A percentile compares a stretch with the other conserved stretches of the same genome.
These are phyloP conservation scores for Chytriomyces hyalinus DNA, from an alignment of 192 early-diverging fungal genomes.

Conservation along the genomic window DNA sequence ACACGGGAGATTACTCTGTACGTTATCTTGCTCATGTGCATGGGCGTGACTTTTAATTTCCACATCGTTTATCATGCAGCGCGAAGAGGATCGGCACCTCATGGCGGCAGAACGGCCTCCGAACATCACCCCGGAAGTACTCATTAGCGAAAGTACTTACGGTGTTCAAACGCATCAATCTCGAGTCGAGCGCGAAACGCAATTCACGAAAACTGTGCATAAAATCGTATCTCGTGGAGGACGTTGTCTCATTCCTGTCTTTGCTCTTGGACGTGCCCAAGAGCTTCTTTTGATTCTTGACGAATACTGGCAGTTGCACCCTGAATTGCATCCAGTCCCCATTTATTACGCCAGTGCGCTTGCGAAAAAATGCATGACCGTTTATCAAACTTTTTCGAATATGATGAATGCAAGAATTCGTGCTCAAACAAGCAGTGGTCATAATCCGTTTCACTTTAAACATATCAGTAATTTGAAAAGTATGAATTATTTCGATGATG, in stretches of 20 bases:
- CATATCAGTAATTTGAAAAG: conserved; percentile 89
- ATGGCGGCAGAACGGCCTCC: conserved; percentile 94
- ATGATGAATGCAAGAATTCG: conserved; percentile 97
- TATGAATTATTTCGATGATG: conserved; percentile 87
- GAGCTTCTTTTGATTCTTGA: conserved; percentile 96
- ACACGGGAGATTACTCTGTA: conserved; percentile 95
- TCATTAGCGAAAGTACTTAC: conserved; percentile 96
- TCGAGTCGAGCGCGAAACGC: conserved; percentile 85
- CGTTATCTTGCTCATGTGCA: not conserved
- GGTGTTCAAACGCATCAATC: conserved; percentile 97
- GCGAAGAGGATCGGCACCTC: conserved; percentile 98
- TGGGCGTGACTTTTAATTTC: not conserved
- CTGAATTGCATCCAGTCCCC: conserved; percentile 81
- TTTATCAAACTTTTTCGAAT: conserved; percentile 96
- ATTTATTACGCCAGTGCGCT: conserved; percentile 94
- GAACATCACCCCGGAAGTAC: conserved; percentile 79
- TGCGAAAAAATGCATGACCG: conserved; percentile 96
- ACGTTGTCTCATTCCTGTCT: conserved; percentile 93
- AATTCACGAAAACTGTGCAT: conserved; percentile 79
- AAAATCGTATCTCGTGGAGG: conserved; percentile 71
- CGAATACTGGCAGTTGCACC: conserved; percentile 92
- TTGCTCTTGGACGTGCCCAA: conserved; percentile 96
- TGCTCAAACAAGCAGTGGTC: conserved; percentile 70
- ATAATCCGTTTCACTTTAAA: conserved; percentile 95
- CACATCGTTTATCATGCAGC: conserved; percentile 31